Evolutionary conservation across 2,329 filamentous ascomycete genomes (phyloP).

Genomic region (Trichophyton simii): DNA sequence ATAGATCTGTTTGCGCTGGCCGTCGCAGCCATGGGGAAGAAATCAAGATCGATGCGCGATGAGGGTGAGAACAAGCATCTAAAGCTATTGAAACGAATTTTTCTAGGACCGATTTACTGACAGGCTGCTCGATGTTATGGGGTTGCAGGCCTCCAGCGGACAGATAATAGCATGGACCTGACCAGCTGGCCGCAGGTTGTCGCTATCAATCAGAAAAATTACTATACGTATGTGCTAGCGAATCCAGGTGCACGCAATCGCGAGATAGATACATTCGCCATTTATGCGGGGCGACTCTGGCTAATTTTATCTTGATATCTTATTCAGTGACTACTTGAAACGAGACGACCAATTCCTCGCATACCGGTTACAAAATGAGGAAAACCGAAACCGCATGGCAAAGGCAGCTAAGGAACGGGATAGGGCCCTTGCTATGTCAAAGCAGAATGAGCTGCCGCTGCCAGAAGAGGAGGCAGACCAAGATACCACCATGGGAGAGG

Average conservation of each 20-base stretch:
- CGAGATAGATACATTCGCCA: not conserved
- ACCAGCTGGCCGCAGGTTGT: constrained; percentile 84
- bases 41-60: constrained; percentile 29
- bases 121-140: not conserved
- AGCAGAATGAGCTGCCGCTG: constrained; percentile 52
- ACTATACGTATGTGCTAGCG: constrained; percentile 66
- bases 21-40: not conserved
- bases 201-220: constrained; percentile 99
- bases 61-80: constrained; percentile 34
- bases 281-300: not conserved
- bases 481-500: constrained; percentile 47
- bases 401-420: constrained; percentile 81
- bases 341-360: constrained; percentile 92
- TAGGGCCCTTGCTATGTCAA: constrained; percentile 64
- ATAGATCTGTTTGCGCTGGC: not conserved
- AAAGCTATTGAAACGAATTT: not conserved
- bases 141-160: constrained; percentile 69
- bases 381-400: constrained; percentile 68
- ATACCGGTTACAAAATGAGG: constrained; percentile 75
- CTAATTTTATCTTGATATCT: not conserved
- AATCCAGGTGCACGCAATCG: not conserved
- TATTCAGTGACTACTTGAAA: constrained; percentile 80
- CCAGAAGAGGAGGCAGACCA: constrained; percentile 32
- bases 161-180: constrained; percentile 96
- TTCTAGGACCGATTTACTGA: not conserved